These are phyloP conservation scores for Purpureocillium takamizusanense DNA, from an alignment of 2,329 filamentous ascomycete genomes.

Conservation along the genomic window DNA sequence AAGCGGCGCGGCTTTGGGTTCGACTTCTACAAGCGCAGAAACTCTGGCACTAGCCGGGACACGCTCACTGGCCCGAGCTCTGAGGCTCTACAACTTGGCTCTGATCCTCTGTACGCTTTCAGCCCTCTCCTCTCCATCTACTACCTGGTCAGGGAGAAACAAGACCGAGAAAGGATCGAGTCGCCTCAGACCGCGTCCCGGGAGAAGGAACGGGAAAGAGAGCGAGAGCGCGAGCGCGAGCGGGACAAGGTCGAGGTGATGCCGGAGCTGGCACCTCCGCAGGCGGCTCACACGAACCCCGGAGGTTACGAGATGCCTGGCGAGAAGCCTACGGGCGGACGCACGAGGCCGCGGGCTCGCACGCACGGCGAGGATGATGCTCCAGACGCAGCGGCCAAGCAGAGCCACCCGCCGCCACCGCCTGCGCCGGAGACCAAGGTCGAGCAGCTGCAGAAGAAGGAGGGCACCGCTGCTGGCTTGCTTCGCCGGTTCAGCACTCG, in stretches of 20 bases:
- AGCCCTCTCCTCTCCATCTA: constrained; percentile 90
- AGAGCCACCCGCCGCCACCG: constrained; percentile 23
- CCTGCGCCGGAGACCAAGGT: constrained; percentile 44
- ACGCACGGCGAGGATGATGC: constrained; percentile 94
- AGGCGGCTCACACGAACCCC: constrained; percentile 82
- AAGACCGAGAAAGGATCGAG: constrained; percentile 59
- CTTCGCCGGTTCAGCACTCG: constrained; percentile 87
- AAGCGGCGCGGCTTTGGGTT: constrained; percentile 82
- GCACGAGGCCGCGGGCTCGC: constrained; percentile 74
- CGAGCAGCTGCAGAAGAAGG: constrained; percentile 64
- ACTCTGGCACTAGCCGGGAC: constrained; percentile 81
- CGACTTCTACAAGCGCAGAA: constrained; percentile 93
- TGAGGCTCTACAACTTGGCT: constrained; percentile 73
- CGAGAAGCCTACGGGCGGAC: constrained; percentile 75
- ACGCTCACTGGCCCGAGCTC: constrained; percentile 76
- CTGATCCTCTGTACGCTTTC: constrained; percentile 87
- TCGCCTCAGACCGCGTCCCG: constrained; percentile 31
- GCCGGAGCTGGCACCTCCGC: constrained; percentile 70
- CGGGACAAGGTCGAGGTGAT: constrained; percentile 36
- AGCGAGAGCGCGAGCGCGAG: constrained; percentile 18
- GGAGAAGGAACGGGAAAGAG: constrained; percentile 19
- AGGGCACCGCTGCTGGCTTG: constrained; percentile 76
- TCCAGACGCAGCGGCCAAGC: constrained; percentile 42
- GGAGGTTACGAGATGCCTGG: constrained; percentile 80
- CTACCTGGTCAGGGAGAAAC: constrained; percentile 91